Conservation (phyloP, 106 monocot species). For the Gastrodia elata region DNA sequence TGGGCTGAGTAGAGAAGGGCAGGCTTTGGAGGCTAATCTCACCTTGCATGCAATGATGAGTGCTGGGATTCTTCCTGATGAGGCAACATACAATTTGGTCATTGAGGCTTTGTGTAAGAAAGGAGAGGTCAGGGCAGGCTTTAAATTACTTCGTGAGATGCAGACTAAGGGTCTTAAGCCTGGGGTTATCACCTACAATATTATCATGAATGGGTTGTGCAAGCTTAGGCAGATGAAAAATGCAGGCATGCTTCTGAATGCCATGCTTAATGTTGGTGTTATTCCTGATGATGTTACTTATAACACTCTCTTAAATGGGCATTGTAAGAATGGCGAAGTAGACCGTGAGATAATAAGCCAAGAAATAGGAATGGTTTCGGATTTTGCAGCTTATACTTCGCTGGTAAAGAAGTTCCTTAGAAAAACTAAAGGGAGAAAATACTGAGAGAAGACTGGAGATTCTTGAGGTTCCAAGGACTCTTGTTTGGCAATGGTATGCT, state of each 20-base stretch:
- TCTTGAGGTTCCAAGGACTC: slow-evolving; percentile 3
- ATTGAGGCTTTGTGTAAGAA: slow-evolving; percentile 63
- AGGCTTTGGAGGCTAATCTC: slow-evolving; percentile 32
- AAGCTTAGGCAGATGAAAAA: slow-evolving; percentile 88
- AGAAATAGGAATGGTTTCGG: slow-evolving; percentile 76
- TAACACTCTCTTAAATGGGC: slow-evolving; percentile 75
- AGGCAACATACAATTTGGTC: slow-evolving; percentile 48
- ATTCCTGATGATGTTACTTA: slow-evolving; percentile 79
- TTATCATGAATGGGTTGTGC: slow-evolving; percentile 69
- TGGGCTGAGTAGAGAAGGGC: slow-evolving; percentile 51
- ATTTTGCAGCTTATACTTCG: slow-evolving; percentile 58
- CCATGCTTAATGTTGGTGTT: slow-evolving; percentile 79
- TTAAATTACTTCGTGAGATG: slow-evolving; percentile 63
- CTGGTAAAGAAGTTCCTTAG: slow-evolving; percentile 36
- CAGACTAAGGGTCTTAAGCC: slow-evolving; percentile 40
- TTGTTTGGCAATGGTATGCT: background rate
- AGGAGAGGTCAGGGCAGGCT: slow-evolving; percentile 58
- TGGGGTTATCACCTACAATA: slow-evolving; percentile 71
- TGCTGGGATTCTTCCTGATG: slow-evolving; percentile 42
- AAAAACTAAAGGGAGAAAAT: slow-evolving; percentile 17
- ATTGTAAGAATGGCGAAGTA: slow-evolving; percentile 46
- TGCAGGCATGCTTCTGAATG: slow-evolving; percentile 65
- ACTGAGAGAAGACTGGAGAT: background rate
- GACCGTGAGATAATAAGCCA: slow-evolving; percentile 31
- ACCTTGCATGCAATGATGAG: slow-evolving; percentile 49